Base-by-base conservation (phyloP, 768 basidiomycete species). In the Calvatia gigantea region DNA sequence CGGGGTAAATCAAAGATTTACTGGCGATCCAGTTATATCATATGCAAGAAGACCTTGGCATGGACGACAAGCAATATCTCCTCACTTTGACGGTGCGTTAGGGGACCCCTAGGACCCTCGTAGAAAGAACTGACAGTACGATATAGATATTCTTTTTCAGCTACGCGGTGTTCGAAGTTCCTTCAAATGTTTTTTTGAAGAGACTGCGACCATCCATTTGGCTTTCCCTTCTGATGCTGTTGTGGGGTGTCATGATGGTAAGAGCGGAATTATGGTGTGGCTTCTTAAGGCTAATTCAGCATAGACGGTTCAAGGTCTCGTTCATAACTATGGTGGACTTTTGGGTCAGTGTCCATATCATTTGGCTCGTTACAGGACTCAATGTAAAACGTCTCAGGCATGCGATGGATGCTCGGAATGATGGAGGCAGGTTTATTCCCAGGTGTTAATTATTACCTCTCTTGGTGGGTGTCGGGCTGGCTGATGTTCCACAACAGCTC, bases 171-270 rank as follows among this genome's bases (percentile, higher is more conserved):
- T 91, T 91, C 58, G 86, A 90, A 76, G 85, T 89, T 27, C 89
- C 89, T 2, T 87, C 85, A 12, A 89, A 89, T 58, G 69, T 88
- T 2, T 83, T 87, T 65, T 70, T 89, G 48, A 89, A 89, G 65
- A 81, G 86, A 31, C 74, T 89, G 29, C 77, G 87, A 0, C 90
- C 89, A 0, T 89, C 88, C 2, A 67, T 92, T 32, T 91, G 89
- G 89, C 71, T 92, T 4, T 87, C 87, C 4, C 57, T 76, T 25
- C 73, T 91, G 50, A 91, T 92, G 89, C 59, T 88, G 2, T 61
- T 81, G 15, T 89, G 88, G 87, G 88, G 87, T 2, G 60, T 89
- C 28, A 83, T 84, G 75, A 89, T 89, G 88, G 87, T 87, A 51
- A 48, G 73, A 52, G 39, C 25, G 29, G 28, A 17, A 9, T 23